Evolutionary conservation across 1,284 basidiomycete species (phyloP).

Genomic region (Apiotrichum domesticum): DNA sequence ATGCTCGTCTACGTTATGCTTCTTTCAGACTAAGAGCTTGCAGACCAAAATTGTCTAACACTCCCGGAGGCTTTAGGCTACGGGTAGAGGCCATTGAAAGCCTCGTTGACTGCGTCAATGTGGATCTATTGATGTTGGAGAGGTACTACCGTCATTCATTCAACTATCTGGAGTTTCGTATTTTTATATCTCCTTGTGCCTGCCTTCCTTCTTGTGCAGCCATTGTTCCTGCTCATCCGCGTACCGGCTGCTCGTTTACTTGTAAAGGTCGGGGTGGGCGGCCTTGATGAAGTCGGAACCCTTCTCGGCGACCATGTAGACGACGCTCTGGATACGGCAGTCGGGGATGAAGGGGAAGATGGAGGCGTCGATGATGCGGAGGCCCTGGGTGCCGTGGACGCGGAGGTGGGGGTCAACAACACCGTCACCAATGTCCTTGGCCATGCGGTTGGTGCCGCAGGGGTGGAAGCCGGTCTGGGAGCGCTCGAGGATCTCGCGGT

Average conservation of each 20-base stretch:
- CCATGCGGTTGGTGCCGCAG: slow-evolving; percentile 58
- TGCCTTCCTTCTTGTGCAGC: not conserved
- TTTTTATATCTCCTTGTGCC: no score
- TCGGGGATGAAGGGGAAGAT: slow-evolving; percentile 48
- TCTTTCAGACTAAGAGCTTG: no score
- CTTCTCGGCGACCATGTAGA: slow-evolving; percentile 64
- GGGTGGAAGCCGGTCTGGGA: slow-evolving; percentile 54
- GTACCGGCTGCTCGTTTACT: not conserved
- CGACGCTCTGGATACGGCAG: slow-evolving; percentile 41
- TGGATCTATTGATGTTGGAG: no score
- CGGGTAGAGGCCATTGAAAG: no score
- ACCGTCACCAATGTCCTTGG: slow-evolving; percentile 57
- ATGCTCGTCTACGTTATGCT: no score
- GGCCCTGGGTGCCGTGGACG: slow-evolving; percentile 57
- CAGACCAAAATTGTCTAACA: no score
- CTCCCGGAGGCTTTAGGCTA: no score
- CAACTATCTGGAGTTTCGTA: no score
- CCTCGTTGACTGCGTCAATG: no score
- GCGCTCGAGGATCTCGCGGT: slow-evolving; percentile 37
- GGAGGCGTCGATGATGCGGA: slow-evolving; percentile 48
- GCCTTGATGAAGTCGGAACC: slow-evolving; percentile 57
- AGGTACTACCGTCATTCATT: no score
- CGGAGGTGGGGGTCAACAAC: slow-evolving; percentile 59
- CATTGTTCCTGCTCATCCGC: no score
- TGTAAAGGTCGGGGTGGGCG: slow-evolving; percentile 10